These are phyloP conservation scores for Verticillium tricorpus DNA, from an alignment of 2,329 filamentous ascomycete species.

Conservation along the genomic window DNA sequence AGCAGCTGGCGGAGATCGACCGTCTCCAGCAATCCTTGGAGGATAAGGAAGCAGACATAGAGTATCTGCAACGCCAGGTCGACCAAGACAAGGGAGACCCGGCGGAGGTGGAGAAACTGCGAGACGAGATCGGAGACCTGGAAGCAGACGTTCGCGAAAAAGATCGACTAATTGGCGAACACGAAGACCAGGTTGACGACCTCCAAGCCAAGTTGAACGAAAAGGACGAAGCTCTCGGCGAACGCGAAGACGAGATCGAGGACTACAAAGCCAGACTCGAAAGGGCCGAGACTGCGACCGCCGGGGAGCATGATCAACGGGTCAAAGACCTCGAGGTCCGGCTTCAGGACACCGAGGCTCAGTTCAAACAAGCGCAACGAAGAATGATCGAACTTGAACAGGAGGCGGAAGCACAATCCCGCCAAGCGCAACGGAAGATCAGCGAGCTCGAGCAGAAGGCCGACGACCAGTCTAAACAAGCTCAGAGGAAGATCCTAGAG, in stretches of 20 bases:
- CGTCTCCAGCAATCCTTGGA: slow-evolving; percentile 52
- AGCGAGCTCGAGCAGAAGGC: slow-evolving; percentile 41
- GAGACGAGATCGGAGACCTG: slow-evolving; percentile 70
- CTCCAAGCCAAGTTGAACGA: slow-evolving; percentile 53
- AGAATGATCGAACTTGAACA: slow-evolving; percentile 52
- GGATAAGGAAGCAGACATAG: slow-evolving; percentile 55
- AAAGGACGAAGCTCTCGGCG: slow-evolving; percentile 53
- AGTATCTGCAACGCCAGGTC: slow-evolving; percentile 56
- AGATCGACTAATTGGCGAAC: slow-evolving; percentile 66
- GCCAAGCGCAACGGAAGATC: slow-evolving; percentile 54
- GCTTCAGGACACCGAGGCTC: slow-evolving; percentile 48
- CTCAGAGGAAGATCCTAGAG: slow-evolving; percentile 44
- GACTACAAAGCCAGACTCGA: slow-evolving; percentile 43
- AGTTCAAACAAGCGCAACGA: slow-evolving; percentile 51
- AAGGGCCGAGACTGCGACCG: slow-evolving; percentile 43
- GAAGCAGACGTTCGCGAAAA: slow-evolving; percentile 74
- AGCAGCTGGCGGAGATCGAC: slow-evolving; percentile 57
- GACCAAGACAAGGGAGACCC: slow-evolving; percentile 51
- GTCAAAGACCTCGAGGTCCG: slow-evolving; percentile 47
- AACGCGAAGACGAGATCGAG: slow-evolving; percentile 46
- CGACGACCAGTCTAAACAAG: slow-evolving; percentile 55
- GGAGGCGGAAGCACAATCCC: slow-evolving; percentile 47
- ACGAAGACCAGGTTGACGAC: slow-evolving; percentile 69
- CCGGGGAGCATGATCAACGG: slow-evolving; percentile 18
- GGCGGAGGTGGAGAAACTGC: slow-evolving; percentile 60